Evolutionary conservation across 495 filamentous ascomycete genomes (phyloP), one percentile per base, ranked within the genome.

Genomic region (Rhypophila decipiens): DNA sequence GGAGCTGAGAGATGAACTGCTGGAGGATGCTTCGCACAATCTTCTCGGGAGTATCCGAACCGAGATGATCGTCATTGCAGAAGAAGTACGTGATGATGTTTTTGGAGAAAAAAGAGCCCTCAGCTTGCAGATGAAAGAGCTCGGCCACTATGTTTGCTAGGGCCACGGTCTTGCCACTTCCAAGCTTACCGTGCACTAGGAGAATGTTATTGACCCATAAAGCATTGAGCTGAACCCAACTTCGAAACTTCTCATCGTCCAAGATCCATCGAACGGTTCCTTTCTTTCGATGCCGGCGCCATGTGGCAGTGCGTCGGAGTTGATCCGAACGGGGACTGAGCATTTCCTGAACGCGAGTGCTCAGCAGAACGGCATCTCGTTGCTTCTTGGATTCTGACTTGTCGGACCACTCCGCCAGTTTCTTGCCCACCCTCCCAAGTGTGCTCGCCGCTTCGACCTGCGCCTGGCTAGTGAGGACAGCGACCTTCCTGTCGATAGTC

Each of bases 131-230:
- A 2, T 11, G 3, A 15, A 23, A 31, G 7, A 31, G 27, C 13
- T 31, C 27, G 0, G 45, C 9, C 2, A 47, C 39, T n/a, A 48
- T 44, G 36, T 0, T 42, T 0, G 45, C 45, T 1, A 48, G 17
- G 19, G 20, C 20, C 7, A 48, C 45, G 1, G 45, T 48, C 40
- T 48, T 48, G 0, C 45, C 45, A n/a, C 45, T 43, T 2, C 45
- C 45, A 19, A 48, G 2, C 1, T 48, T 24, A 0, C 45, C 45
- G 0, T 22, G 41, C n/a, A n/a, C n/a, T n/a, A n/a, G n/a, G n/a
- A n/a, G n/a, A n/a, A n/a, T n/a, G n/a, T n/a, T n/a, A n/a, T n/a
- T n/a, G 15, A 42, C 19, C 11, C 45, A 8, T 3, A 46, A n/a
- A 22, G 45, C 42, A 42, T 3, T 13, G 12, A 0, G 18, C 15